phyloP scores from a whole-genome alignment of 1,139 yeast genomes.

The Chernovozyma aurita region DNA sequence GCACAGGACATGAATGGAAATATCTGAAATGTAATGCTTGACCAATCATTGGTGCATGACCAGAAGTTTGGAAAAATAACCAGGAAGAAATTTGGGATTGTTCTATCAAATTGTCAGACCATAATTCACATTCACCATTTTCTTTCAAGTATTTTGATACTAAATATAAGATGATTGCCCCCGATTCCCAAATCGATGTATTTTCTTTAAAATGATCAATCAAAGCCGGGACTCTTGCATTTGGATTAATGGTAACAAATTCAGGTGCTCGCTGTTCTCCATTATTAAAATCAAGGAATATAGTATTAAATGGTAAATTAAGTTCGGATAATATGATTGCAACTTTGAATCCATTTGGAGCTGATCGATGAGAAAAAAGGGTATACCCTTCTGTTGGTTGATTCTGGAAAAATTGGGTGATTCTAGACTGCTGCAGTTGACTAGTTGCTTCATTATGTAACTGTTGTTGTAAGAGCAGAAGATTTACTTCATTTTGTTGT shows the following conservation, averaged over 20 bases:
- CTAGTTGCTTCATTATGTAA: slow-evolving; percentile 34
- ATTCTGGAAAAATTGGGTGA: slow-evolving; percentile 69
- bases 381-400: slow-evolving; percentile 85
- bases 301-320: slow-evolving; percentile 73
- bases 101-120: slow-evolving; percentile 76
- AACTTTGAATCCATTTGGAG: slow-evolving; percentile 95
- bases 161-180: slow-evolving; percentile 79
- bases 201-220: slow-evolving; percentile 82
- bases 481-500: slow-evolving; percentile 39
- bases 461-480: slow-evolving; percentile 39
- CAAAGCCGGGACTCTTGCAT: slow-evolving; percentile 91
- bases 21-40: slow-evolving; percentile 92
- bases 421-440: slow-evolving; percentile 47
- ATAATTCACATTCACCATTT: slow-evolving; percentile 69
- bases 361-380: slow-evolving; percentile 83
- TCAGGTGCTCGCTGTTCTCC: slow-evolving; percentile 95
- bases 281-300: slow-evolving; percentile 79
- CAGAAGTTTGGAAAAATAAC: slow-evolving; percentile 93
- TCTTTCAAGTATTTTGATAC: slow-evolving; percentile 66
- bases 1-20: slow-evolving; percentile 83
- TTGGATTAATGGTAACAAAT: slow-evolving; percentile 86
- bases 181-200: slow-evolving; percentile 89
- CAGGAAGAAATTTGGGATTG: slow-evolving; percentile 86
- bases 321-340: slow-evolving; percentile 87
- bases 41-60: slow-evolving; percentile 98